phyloP scores from a whole-genome alignment of 2,329 filamentous ascomycete genomes.

The Venturia asperata region DNA sequence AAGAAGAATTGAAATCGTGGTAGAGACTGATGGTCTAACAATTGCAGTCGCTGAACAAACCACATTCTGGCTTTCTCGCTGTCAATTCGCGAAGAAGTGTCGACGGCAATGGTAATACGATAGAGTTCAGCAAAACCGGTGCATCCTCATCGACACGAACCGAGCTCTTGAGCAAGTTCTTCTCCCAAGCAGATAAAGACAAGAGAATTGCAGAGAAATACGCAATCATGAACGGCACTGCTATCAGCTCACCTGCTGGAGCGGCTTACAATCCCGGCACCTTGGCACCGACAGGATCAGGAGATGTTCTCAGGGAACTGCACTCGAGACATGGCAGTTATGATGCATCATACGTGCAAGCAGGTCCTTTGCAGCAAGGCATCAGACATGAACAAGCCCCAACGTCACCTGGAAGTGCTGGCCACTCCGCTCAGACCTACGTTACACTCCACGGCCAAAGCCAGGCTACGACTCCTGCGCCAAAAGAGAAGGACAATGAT shows the following conservation, averaged over 20 bases:
- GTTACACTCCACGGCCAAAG: constrained; percentile 44
- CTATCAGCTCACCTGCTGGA: constrained; percentile 5
- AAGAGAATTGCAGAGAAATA: constrained; percentile 12
- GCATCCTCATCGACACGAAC: constrained; percentile 50
- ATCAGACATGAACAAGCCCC: constrained; percentile 1
- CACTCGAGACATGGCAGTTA: constrained; percentile 3
- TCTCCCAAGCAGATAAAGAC: constrained; percentile 34
- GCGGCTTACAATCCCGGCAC: background rate
- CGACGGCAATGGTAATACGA: constrained; percentile 30
- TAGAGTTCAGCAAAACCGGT: constrained; percentile 35
- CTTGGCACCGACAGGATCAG: background rate
- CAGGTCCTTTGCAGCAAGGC: background rate
- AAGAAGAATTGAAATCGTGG: too few relatives aligned
- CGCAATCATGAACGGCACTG: background rate
- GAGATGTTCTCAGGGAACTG: background rate
- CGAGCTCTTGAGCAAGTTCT: constrained; percentile 57
- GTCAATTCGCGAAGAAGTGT: constrained; percentile 46
- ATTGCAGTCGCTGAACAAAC: background rate
- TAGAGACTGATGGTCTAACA: background rate
- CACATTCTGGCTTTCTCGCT: constrained; percentile 46
- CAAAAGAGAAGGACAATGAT: constrained; percentile 48
- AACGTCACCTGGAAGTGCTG: background rate
- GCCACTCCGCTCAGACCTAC: constrained; percentile 28
- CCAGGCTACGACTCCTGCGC: constrained; percentile 31
- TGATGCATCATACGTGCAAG: background rate